Base-by-base conservation (phyloP, 129 eudicot species). In the Silybum marianum region DNA sequence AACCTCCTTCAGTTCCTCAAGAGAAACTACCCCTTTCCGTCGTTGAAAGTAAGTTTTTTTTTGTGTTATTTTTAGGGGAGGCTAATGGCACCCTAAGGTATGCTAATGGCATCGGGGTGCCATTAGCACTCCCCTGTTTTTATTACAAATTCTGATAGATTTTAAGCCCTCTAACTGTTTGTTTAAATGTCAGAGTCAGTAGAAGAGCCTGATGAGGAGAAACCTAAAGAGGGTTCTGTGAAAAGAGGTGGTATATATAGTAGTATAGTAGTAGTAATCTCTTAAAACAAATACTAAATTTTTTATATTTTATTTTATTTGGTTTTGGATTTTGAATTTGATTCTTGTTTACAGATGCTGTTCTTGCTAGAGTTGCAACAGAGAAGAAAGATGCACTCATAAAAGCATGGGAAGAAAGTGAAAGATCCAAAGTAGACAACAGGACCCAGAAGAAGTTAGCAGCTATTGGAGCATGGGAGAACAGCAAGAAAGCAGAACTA, bases 371-470 rank as follows among this genome's bases (percentile, higher is more conserved):
- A 24, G 93, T 95, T n/a, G 88, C 96, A 4, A 92, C 97, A 0
- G 95, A 95, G 87, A 95, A 92, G 88, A 90, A 90, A 78, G 60
- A 86, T 26, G 93, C 98, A 9, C 75, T 95, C 26, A 83, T 95
- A 85, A 92, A 79, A 84, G 99, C 99, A 79, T 95, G 99, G 99
- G 98, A 92, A 86, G 99, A 95, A 86, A 95, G 99, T 84, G 99
- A 95, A 90, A 88, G 85, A 72, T 88, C 90, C 18, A 95, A 95
- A 87, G 89, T 93, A 36, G 97, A 90, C 66, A 93, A 95, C 96
- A 93, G 96, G 83, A 96, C 98, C 75, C 90, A 92, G 54, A 92
- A 89, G 81, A 90, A 90, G 76, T 39, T 90, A 74, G 92, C 96
- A 7, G 84, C 86, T 1, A 82, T 90, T 65, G 88, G 70, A 32